Percentiles rank a stretch among this genome's conserved stretches.
These are phyloP conservation scores for Pseudocercospora cruenta DNA, from an alignment of 2,329 filamentous ascomycete species.

Conservation along the genomic window DNA sequence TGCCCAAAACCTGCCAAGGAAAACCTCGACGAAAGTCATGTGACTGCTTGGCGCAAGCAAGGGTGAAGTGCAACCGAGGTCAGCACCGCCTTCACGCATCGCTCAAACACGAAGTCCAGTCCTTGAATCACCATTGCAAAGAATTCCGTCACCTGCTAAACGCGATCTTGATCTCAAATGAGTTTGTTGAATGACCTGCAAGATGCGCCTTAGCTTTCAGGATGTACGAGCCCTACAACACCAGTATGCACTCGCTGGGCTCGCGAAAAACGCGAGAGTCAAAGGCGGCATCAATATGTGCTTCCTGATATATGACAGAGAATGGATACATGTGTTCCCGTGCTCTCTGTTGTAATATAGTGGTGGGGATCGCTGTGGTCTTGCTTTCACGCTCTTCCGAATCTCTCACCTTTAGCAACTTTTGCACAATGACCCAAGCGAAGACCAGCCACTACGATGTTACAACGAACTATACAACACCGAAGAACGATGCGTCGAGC, in stretches of 20 bases:
- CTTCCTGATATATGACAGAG: not conserved
- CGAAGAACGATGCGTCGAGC: not conserved
- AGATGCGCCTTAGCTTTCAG: too few species aligned
- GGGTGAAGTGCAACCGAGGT: too few species aligned
- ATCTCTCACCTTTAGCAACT: not conserved
- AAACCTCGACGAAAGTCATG: too few species aligned
- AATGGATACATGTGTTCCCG: not conserved
- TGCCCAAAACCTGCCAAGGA: too few species aligned
- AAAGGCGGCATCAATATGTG: not conserved
- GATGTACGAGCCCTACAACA: too few species aligned
- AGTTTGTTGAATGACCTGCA: too few species aligned
- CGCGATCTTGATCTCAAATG: too few species aligned
- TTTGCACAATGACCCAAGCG: not conserved
- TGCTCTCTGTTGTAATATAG: not conserved
- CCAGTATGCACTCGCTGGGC: not conserved
- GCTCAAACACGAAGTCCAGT: too few species aligned
- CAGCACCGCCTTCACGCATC: too few species aligned
- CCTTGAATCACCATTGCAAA: too few species aligned
- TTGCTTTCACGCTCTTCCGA: not conserved
- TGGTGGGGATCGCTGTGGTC: not conserved
- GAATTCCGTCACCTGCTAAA: too few species aligned
- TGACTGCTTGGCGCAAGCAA: too few species aligned
- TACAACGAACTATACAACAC: not conserved
- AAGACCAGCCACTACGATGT: not conserved
- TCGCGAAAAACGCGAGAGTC: slow-evolving; percentile 4